Base-by-base conservation (phyloP, 441 rosid species). In the Gossypium trilobum region DNA sequence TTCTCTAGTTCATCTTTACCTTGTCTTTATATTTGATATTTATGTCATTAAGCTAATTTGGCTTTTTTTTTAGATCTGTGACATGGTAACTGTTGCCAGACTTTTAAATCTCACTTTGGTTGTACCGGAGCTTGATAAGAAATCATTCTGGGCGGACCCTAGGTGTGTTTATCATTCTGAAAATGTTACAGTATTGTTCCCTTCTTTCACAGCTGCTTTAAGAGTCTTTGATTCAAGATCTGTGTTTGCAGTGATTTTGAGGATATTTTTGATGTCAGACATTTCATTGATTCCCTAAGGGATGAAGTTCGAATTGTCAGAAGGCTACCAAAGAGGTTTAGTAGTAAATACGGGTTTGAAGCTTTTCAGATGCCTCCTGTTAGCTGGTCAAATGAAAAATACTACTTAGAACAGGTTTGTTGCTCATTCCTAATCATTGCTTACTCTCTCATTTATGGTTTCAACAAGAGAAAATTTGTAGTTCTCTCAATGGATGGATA, bases 141-240 rank as follows among this genome's bases (percentile, higher is more conserved):
- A 87, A 42, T 94, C 99, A 42, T 94, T 94, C 77, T 94, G 99
- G 99, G 90, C 97, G 70, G 99, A 94, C 84, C 91, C 92, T 74
- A 95, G 99, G 99, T 91, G 71, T 74, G 50, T 68, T 71, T 58
- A 2, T 29, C 71, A 56, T 73, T 73, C 73, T 44, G 42, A 9
- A 59, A 55, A 42, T 67, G 22, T 25, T 58, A 46, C 51, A 14
- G 20, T 55, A 29, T 13, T 27, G 27, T 44, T 67, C n/a, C 31
- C 17, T 64, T 42, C 69, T 64, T 16, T 76, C 17, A 9, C 5
- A 22, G 25, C 55, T 57, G 66, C 57, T 59, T 58, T 44, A 44
- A 29, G 16, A 1, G 29, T 46, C 75, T 75, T 77, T 74, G 76
- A 80, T 70, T 39, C 56, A 2, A 23, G 22, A 63, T 81, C 79